phyloP scores from a whole-genome alignment of 805 yeast species.

The Brettanomyces anomalus region DNA sequence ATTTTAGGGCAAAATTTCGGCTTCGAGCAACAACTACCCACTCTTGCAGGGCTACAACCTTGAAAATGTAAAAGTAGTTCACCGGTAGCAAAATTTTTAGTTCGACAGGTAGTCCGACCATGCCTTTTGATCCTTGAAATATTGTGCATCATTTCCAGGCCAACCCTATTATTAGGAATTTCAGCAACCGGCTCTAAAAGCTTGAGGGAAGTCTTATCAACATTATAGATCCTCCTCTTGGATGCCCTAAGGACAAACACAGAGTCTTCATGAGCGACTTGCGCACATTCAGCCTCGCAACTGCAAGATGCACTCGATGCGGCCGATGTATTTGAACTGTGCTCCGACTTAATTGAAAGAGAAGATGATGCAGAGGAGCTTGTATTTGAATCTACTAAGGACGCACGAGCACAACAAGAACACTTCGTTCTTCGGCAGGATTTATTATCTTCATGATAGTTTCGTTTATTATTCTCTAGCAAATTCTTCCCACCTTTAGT shows the following conservation, averaged over 20 bases:
- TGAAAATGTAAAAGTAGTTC: background rate
- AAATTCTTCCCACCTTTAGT: background rate
- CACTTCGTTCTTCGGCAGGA: background rate
- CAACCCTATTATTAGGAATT: slow-evolving; percentile 24
- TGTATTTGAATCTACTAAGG: background rate
- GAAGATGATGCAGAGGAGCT: background rate
- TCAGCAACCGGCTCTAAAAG: slow-evolving; percentile 26
- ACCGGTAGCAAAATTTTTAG: slow-evolving; percentile 1
- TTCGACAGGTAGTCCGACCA: slow-evolving; percentile 11
- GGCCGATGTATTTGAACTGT: background rate
- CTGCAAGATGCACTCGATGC: background rate
- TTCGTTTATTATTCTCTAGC: too few species aligned
- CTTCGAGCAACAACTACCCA: background rate
- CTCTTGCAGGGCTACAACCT: background rate
- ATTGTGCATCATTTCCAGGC: slow-evolving; percentile 21
- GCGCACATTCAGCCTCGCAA: background rate
- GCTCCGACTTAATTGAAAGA: background rate
- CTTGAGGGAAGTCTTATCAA: slow-evolving; percentile 24
- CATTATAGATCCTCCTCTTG: slow-evolving; percentile 28
- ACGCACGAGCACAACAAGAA: slow-evolving; percentile 1
- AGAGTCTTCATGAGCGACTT: slow-evolving; percentile 8
- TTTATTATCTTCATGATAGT: background rate
- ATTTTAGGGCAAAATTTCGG: background rate
- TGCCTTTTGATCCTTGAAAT: slow-evolving; percentile 13
- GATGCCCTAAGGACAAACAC: slow-evolving; percentile 27